A percentile compares a stretch with the other conserved stretches of the same genome.
These are phyloP conservation scores for Trifolium repens DNA, from an alignment of 306 rosid genomes.

Conservation along the genomic window DNA sequence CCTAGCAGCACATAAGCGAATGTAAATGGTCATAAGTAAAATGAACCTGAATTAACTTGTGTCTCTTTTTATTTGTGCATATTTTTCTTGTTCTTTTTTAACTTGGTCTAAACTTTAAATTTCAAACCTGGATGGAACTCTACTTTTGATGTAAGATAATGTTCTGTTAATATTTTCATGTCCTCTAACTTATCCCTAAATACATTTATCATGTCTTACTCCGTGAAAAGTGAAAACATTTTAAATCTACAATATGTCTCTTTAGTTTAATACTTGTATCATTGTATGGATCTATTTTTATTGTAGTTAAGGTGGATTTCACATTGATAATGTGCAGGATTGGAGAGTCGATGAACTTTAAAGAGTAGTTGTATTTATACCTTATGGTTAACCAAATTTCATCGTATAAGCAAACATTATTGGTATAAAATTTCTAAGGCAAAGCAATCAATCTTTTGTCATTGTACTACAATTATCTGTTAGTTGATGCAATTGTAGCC, in stretches of 20 bases:
- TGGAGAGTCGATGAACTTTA: neutral
- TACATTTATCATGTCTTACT: neutral
- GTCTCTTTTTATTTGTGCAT: neutral
- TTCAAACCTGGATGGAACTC: neutral
- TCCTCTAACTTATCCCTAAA: neutral
- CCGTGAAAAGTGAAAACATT: neutral
- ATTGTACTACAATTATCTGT: slow-evolving; percentile 19
- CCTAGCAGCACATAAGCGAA: neutral
- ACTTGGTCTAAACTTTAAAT: slow-evolving; percentile 5
- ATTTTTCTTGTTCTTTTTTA: slow-evolving; percentile 1
- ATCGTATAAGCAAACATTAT: neutral
- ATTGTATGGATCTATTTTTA: neutral
- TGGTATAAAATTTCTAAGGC: neutral
- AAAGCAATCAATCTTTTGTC: neutral
- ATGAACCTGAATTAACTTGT: neutral
- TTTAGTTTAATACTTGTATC: neutral
- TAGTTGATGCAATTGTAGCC: neutral
- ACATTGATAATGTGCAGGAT: neutral
- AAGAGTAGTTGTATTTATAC: slow-evolving; percentile 14
- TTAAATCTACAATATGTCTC: neutral
- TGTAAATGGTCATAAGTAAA: neutral
- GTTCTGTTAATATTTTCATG: neutral
- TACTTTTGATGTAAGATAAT: slow-evolving; percentile 6
- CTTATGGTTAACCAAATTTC: neutral
- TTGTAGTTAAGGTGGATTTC: slow-evolving; percentile 19